Evolutionary conservation across 2,329 filamentous ascomycete genomes (phyloP), one percentile per base, ranked within the genome.

Genomic region (Westerdykella aurantiaca): DNA sequence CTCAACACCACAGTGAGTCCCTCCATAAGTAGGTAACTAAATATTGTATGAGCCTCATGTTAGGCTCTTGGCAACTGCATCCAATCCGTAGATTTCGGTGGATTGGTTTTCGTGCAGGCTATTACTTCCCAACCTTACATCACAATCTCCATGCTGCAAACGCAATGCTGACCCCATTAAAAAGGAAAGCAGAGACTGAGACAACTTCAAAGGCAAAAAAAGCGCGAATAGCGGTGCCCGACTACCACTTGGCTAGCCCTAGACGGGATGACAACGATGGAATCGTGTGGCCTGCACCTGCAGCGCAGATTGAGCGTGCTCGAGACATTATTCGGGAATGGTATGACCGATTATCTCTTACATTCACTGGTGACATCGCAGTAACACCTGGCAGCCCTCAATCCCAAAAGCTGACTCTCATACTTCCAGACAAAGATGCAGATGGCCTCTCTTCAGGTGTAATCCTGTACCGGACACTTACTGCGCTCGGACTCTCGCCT

Each of bases 381-480:
- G 47, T 49, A 44, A 58, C 29, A 3, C 11, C 16, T 16, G 4
- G 10, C 48, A 82, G 80, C 60, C 79, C 73, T 14, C 54, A 67
- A 13, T 66, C 76, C 10, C 64, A 72, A 9, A 71, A 78, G 44
- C 70, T 66, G 31, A 78, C 76, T 1, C 62, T 85, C 14, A 79
- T 86, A 12, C 72, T 85, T 0, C 83, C 83, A 0, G 82, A 86
- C 57, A 85, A 85, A 55, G 82, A 85, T 52, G 81, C 81, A 2
- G 82, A 86, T 60, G 83, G 82, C 0, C 68, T 86, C 3, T 77
- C 77, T 2, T 79, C 82, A 2, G 83, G 82, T 0, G 76, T 77
- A 1, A 85, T 85, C 23, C 59, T 86, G 2, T 70, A 78, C 43
- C 77, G 75, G 43, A 83, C 81, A 0, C 68, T 86, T 3, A 61